Base-by-base conservation (phyloP, 208 protist genomes). In the Wallacemonas sp. region DNA sequence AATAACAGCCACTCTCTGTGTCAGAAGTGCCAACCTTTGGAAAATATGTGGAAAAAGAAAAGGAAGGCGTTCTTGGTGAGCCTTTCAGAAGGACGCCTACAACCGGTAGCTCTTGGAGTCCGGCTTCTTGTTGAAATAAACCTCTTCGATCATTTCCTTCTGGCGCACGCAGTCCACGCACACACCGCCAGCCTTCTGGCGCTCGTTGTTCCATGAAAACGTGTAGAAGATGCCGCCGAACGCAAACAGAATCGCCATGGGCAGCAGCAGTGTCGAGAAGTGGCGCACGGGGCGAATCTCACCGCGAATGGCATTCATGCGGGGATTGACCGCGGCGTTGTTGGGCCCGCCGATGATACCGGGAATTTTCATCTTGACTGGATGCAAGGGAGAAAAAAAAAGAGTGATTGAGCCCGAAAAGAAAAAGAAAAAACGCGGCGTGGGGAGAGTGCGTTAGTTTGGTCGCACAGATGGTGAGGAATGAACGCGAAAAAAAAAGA, bases 141-240 rank as follows among this genome's bases (percentile, higher is more conserved):
- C 69, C 57, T 95, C 86, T 44, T 95, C 84, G 46, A 87, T 77
- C 63, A 95, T 95, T 68, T 90, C 84, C n/a, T 80, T 73, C 70
- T 95, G 89, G 7, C 86, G 86, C 26, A 68, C 81, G 50, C 89
- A 95, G 70, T 91, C 82, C 11, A 95, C 63, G 67, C 89, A 95
- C 23, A 77, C 69, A 28, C 84, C 86, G 11, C 80, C 71, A n/a
- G 41, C 54, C 70, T 89, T 86, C 55, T 83, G 67, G 22, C 89
- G 76, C 29, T 95, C 70, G 22, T 75, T 61, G 61, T 80, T 85
- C 86, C 84, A 92, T 66, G 78, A 79, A 67, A 81, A 87, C 3
- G 86, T 88, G 67, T 81, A 92, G 49, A 61, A 70, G 49, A 92
- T 89, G 16, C 89, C 81, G 23, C 75, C 70, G 3, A 86, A 4